Percentiles rank a stretch among this genome's conserved stretches.
Evolutionary conservation across 1,139 yeast species (phyloP).

Genomic region (Hansenula sp.): DNA sequence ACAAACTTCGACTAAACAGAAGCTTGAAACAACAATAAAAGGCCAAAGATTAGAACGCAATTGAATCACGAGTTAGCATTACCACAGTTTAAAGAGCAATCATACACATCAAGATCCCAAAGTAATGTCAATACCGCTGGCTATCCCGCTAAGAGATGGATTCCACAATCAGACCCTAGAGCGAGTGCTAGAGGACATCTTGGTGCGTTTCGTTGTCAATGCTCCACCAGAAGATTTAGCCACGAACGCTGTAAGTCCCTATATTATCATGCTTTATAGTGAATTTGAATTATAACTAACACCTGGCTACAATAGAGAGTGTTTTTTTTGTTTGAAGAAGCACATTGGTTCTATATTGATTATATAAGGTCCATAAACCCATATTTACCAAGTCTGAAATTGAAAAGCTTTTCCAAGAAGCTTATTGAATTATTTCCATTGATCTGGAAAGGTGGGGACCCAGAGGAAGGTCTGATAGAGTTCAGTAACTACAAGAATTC

Average conservation of each 20-base stretch:
- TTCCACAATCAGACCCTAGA: slow-evolving; percentile 47
- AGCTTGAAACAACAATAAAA: neutral
- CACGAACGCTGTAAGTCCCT: slow-evolving; percentile 54
- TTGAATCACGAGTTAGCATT: neutral
- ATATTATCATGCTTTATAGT: neutral
- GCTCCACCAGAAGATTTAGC: slow-evolving; percentile 90
- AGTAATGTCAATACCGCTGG: slow-evolving; percentile 9
- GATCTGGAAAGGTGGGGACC: slow-evolving; percentile 83
- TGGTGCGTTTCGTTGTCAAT: slow-evolving; percentile 87
- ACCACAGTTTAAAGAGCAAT: too few relatives aligned
- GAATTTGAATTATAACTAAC: neutral
- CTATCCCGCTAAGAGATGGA: slow-evolving; percentile 21
- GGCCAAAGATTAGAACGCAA: neutral
- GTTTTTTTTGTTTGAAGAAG: slow-evolving; percentile 94
- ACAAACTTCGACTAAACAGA: neutral
- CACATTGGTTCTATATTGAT: slow-evolving; percentile 97
- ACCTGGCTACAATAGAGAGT: slow-evolving; percentile 40
- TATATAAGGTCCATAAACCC: slow-evolving; percentile 75
- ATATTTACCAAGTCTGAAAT: slow-evolving; percentile 69
- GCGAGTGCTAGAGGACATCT: slow-evolving; percentile 77
- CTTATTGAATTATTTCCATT: slow-evolving; percentile 78
- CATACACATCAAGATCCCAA: neutral
- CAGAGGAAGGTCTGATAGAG: slow-evolving; percentile 65
- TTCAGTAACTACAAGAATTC: slow-evolving; percentile 85
- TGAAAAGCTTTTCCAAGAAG: slow-evolving; percentile 73